Evolutionary conservation across 1,284 basidiomycete species (phyloP), one percentile per base, ranked within the genome.

Genomic region (Veloporphyrellus conicus): DNA sequence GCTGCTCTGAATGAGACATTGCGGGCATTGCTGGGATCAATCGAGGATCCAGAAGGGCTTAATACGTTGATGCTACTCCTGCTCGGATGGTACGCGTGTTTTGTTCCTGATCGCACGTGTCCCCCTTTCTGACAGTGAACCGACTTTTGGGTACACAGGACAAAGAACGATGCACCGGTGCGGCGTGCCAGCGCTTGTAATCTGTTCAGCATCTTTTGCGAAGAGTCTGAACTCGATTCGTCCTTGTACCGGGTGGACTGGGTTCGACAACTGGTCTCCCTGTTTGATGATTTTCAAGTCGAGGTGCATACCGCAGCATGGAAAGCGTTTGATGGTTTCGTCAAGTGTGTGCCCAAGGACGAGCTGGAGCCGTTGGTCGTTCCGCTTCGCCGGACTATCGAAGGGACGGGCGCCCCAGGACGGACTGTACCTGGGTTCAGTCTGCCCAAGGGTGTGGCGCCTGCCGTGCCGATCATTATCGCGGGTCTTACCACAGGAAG

Each of bases 271-370:
- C 77, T 99, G 14, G 75, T 99, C 4, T 81, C 90, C 0, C 71
- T 91, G 4, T 76, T 97, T 50, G 94, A 95, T 58, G 95, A 98
- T 62, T 69, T 73, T 7, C 77, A 84, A 52, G 73, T 81, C 2
- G 66, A 72, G 0, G 92, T 98, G 6, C 85, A 95, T 58, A 84
- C 81, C 3, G 85, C 87, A 0, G 91, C 94, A 1, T 90, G 87
- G 83, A 73, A 76, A 34, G 85, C 93, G 0, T 74, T 99, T 37
- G 93, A 97, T 45, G 77, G 77, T 12, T 92, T 97, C 57, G 82
- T 97, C 68, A 97, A 94, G 71, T 87, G 87, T 0, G 71, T 95
- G 14, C 86, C 90, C 35, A 99, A 98, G 71, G 91, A 94, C 59
- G 92, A 97, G 58, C 74, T 96, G 41, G 93, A 97, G 63, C 80